Evolutionary conservation across 768 basidiomycete genomes (phyloP), one percentile per base, ranked within the genome.

Genomic region (Cyclocybe aegerita): DNA sequence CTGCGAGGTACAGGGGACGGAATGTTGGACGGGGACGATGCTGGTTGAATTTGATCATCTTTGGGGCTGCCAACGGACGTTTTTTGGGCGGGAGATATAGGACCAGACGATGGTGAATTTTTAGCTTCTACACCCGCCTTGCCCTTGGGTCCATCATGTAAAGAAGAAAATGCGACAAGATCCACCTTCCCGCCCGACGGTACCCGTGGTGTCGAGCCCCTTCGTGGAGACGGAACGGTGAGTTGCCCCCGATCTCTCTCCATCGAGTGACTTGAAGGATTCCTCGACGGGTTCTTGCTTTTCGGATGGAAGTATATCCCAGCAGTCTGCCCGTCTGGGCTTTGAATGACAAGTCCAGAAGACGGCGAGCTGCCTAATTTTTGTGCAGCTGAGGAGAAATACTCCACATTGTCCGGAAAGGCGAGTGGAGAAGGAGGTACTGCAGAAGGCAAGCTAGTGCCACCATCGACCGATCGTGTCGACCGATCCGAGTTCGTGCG

Each of bases 251-350:
- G 74, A 50, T 78, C 76, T 16, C 78, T 55, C 49, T 84, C 83
- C 70, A 77, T 75, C 7, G 65, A 60, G 17, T 67, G 68, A 39
- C 70, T 73, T 10, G 70, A 69, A 14, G 65, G 57, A 36, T 64
- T 69, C 45, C 66, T 59, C 7, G 61, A 65, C 9, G 56, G 23
- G 40, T 57, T 74, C 65, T 70, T 81, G 55, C 54, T 71, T 30
- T 79, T 76, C 1, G 95, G 96, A 54, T 94, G 89, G 69, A 98
- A 99, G 72, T 94, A 91, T 50, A 99, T 95, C 9, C 94, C 96
- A n/a, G 91, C 80, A 2, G 93, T 90, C 58, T 93, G 85, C 0
- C 96, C 96, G 65, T 96, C 93, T 1, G 93, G 92, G 61, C 87
- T 91, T 58, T 95, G 90, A 34, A 98, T 88, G 44, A 98, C 80